Evolutionary conservation across 1,139 yeast genomes (phyloP).

Genomic region (Suhomyces bokatorum): DNA sequence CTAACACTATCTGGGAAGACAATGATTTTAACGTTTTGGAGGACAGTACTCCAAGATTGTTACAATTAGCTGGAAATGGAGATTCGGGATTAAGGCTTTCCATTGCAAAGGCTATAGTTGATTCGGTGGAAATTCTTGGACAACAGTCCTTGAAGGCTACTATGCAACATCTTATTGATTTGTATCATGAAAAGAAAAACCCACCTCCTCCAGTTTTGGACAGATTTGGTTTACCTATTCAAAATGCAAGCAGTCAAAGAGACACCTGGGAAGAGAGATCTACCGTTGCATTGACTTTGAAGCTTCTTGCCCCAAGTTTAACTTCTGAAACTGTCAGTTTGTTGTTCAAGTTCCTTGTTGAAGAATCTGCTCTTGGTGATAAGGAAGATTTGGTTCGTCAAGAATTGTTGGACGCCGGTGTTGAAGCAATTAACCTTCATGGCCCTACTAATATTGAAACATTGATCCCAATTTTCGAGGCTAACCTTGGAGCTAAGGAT

Average conservation of each 20-base stretch:
- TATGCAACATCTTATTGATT: constrained; percentile 48
- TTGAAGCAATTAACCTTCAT: constrained; percentile 61
- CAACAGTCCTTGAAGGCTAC: constrained; percentile 31
- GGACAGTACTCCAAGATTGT: constrained; percentile 47
- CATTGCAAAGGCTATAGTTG: constrained; percentile 60
- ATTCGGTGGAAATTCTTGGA: constrained; percentile 36
- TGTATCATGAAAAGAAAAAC: constrained; percentile 59
- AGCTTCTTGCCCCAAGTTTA: constrained; percentile 56
- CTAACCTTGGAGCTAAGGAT: constrained; percentile 48
- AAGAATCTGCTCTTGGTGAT: constrained; percentile 71
- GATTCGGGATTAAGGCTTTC: constrained; percentile 71
- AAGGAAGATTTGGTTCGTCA: constrained; percentile 70
- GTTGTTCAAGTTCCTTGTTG: constrained; percentile 60
- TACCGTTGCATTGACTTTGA: constrained; percentile 72
- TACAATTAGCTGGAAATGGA: constrained; percentile 48
- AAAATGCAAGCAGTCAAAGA: constrained; percentile 56
- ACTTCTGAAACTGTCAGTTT: constrained; percentile 40
- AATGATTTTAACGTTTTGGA: constrained; percentile 53
- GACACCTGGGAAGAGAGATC: constrained; percentile 87
- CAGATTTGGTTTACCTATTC: constrained; percentile 74
- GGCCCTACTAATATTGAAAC: constrained; percentile 67
- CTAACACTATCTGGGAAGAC: constrained; percentile 84
- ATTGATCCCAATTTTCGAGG: constrained; percentile 77
- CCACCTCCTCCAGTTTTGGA: constrained; percentile 81
- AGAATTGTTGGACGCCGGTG: constrained; percentile 89